Conservation (phyloP, 805 yeast genomes). For the Isabelozyma pseudorhagii region DNA sequence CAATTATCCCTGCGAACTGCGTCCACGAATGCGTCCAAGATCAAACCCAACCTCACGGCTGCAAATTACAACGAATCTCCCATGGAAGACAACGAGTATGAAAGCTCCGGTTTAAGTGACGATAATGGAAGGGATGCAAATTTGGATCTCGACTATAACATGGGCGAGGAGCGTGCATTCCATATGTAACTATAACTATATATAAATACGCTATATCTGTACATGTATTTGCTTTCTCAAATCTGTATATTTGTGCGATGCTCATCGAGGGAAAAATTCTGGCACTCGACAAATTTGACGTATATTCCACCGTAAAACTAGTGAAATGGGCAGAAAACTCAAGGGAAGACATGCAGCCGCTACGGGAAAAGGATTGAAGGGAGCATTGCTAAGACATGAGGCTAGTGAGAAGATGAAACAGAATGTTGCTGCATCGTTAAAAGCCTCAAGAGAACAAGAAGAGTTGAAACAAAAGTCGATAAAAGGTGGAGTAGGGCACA, state of each 20-base stretch:
- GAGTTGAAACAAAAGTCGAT: conserved; percentile 24
- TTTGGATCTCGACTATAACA: conserved; percentile 1
- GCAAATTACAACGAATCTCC: background rate
- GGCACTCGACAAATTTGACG: background rate
- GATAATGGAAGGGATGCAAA: background rate
- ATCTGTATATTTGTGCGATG: background rate
- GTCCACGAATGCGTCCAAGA: background rate
- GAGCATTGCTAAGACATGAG: conserved; percentile 32
- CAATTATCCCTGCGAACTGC: background rate
- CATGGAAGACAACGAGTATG: conserved; percentile 8
- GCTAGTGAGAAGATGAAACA: conserved; percentile 15
- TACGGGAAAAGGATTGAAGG: conserved; percentile 34
- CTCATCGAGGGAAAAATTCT: background rate
- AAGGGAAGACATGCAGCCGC: conserved; percentile 19
- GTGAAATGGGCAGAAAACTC: conserved; percentile 27
- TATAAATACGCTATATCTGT: background rate
- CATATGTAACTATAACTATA: conserved; percentile 9
- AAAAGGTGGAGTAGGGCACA: conserved; percentile 19
- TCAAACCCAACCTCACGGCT: background rate
- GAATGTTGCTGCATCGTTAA: conserved; percentile 10
- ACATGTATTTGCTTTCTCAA: background rate
- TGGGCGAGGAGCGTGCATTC: conserved; percentile 19
- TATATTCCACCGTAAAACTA: conserved; percentile 7
- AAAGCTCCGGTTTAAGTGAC: conserved; percentile 12
- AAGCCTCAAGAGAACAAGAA: conserved; percentile 14